Evolutionary conservation across 2,329 filamentous ascomycete genomes (phyloP).

Genomic region (Cytospora mali): DNA sequence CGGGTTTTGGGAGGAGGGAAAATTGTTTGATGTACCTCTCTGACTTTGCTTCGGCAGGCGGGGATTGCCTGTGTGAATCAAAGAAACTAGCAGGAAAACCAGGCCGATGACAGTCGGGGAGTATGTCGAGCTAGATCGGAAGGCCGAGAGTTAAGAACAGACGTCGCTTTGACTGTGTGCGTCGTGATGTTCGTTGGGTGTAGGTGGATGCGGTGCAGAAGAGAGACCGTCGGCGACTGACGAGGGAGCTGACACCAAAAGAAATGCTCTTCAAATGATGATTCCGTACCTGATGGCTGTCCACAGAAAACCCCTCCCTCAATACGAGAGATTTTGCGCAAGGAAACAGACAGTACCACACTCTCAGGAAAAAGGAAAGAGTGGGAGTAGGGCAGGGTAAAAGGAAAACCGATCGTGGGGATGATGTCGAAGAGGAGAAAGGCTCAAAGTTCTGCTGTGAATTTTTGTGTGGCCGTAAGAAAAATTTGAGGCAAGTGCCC

Average conservation of each 20-base stretch:
- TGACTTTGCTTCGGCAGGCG: background rate
- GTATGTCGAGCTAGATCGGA: background rate
- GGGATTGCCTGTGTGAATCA: background rate
- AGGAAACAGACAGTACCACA: background rate
- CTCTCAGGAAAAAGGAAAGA: background rate
- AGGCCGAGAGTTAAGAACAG: background rate
- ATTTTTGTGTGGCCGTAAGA: conserved; percentile 3
- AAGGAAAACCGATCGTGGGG: background rate
- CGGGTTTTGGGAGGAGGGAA: background rate
- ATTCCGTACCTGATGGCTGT: background rate
- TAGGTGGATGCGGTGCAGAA: background rate
- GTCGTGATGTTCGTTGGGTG: background rate
- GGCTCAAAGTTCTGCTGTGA: background rate
- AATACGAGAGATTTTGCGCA: background rate
- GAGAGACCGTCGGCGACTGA: background rate
- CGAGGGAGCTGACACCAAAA: conserved; percentile 1
- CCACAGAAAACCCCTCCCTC: background rate
- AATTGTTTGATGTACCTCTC: background rate
- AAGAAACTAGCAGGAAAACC: background rate
- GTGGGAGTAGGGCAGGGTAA: conserved; percentile 2
- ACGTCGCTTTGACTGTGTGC: background rate
- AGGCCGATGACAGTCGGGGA: background rate
- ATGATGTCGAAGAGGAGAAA: conserved; percentile 3
- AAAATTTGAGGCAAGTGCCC: conserved; percentile 3
- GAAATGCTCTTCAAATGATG: background rate